phyloP scores from a whole-genome alignment of 495 filamentous ascomycete genomes.

The Antarctomyces pellizariae region DNA sequence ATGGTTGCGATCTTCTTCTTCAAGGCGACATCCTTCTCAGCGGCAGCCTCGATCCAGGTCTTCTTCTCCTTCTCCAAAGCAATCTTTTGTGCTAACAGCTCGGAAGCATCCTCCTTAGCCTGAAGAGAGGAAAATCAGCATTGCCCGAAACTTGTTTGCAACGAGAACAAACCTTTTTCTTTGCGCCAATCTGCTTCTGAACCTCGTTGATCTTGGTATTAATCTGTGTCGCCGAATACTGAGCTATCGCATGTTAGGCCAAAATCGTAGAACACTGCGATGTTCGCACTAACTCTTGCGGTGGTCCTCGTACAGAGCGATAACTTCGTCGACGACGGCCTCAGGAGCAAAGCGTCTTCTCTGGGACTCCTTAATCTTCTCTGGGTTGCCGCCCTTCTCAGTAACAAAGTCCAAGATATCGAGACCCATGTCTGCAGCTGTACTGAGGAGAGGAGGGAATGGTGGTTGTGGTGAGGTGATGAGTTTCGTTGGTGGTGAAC shows the following conservation, averaged over 20 bases:
- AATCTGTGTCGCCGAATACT: constrained; percentile 61
- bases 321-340: constrained; percentile 73
- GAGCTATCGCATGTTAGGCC: constrained; percentile 22
- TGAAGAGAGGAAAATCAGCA: constrained; percentile 12
- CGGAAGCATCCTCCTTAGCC: constrained; percentile 67
- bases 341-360: constrained; percentile 54
- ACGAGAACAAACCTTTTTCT: constrained; percentile 53
- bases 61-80: constrained; percentile 61
- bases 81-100: constrained; percentile 49
- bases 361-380: constrained; percentile 77
- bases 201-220: constrained; percentile 63
- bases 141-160: constrained; percentile 5
- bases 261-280: neutral
- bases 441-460: no score
- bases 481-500: no score
- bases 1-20: constrained; percentile 60
- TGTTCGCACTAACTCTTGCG: constrained; percentile 35
- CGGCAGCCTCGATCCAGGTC: constrained; percentile 43
- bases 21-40: constrained; percentile 47
- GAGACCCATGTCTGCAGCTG: constrained; percentile 43
- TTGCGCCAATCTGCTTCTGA: constrained; percentile 72
- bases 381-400: constrained; percentile 72
- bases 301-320: constrained; percentile 70
- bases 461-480: no score
- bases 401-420: constrained; percentile 63